A percentile compares a stretch with the other conserved stretches of the same genome.
Evolutionary conservation across 257 asterid genomes (phyloP).

Genomic region (Solanum bukasovii): DNA sequence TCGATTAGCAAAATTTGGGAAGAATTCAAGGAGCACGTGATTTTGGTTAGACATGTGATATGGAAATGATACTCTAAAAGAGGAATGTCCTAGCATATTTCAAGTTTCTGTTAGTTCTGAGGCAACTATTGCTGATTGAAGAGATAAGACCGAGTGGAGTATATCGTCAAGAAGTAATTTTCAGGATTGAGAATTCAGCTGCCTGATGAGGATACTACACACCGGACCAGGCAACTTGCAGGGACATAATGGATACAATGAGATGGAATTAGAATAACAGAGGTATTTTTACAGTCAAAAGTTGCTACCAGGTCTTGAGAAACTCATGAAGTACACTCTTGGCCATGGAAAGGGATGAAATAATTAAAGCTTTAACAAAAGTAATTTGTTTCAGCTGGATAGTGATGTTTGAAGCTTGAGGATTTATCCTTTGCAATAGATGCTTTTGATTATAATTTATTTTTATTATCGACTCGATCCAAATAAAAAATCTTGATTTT

Average conservation of each 20-base stretch:
- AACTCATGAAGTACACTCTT: not conserved
- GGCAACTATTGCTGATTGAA: not conserved
- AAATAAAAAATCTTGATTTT: not conserved
- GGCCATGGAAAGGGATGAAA: not conserved
- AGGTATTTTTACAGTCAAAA: not conserved
- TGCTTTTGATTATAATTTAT: not conserved
- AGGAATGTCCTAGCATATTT: not conserved
- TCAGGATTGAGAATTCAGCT: not conserved
- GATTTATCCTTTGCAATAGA: not conserved
- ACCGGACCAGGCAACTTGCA: not conserved
- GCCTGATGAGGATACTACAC: not conserved
- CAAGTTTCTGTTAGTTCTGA: not conserved
- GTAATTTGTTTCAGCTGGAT: not conserved
- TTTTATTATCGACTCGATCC: not conserved
- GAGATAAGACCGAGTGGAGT: not conserved
- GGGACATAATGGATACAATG: not conserved
- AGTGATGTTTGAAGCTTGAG: not conserved
- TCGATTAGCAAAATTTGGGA: not conserved
- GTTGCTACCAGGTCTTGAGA: not conserved
- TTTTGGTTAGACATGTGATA: not conserved
- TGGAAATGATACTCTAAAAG: not conserved
- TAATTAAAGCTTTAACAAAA: not conserved
- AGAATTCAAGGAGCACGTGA: not conserved
- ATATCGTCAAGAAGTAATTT: not conserved
- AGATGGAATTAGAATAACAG: not conserved